phyloP scores from a whole-genome alignment of 106 monocot genomes.

The Ottelia alismoides region DNA sequence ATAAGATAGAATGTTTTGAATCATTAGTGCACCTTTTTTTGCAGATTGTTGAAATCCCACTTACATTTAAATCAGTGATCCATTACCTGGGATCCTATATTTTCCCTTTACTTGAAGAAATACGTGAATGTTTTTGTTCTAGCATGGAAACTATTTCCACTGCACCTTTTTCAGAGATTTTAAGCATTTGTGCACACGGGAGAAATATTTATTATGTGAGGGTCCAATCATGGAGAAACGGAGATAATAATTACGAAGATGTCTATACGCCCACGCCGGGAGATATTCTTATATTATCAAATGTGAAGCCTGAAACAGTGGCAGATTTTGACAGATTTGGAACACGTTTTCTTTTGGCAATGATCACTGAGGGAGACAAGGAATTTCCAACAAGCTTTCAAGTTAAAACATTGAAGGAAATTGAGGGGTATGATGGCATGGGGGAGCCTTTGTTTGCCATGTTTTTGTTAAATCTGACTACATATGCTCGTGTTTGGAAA shows the following conservation, averaged over 20 bases:
- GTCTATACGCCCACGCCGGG: conserved; percentile 7
- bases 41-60: conserved; percentile 13
- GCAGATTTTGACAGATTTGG: conserved; percentile 8
- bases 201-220: neutral
- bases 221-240: neutral
- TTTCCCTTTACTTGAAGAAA: conserved; percentile 12
- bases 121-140: conserved; percentile 6
- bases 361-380: neutral
- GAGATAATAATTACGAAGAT: neutral
- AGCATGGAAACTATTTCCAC: neutral
- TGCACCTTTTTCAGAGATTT: conserved; percentile 6
- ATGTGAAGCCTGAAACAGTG: conserved; percentile 2
- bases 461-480: conserved; percentile 8
- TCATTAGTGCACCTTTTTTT: too few species aligned
- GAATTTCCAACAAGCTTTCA: neutral
- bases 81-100: conserved; percentile 6
- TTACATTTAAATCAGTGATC: conserved; percentile 4
- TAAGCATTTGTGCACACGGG: neutral
- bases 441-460: conserved; percentile 1
- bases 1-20: too few species aligned
- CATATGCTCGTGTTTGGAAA: conserved; percentile 11
- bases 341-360: conserved; percentile 1
- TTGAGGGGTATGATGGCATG: conserved; percentile 5
- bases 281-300: conserved; percentile 11
- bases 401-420: neutral